These are phyloP conservation scores for Saccharomyces hybrid DNA, from an alignment of 1,139 yeast genomes.

Conservation along the genomic window DNA sequence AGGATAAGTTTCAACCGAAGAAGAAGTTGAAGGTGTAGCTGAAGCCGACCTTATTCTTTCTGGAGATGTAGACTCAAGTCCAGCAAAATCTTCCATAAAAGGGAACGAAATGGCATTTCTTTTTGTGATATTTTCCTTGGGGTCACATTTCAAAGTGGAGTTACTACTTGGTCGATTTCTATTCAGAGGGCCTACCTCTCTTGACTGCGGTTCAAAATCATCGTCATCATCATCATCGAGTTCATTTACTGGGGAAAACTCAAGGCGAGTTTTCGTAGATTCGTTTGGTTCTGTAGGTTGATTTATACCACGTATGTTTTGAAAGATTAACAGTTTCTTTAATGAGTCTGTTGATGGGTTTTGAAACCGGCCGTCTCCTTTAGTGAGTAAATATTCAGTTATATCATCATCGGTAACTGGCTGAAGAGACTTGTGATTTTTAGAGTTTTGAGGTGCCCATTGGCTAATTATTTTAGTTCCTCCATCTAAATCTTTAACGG, in stretches of 20 bases:
- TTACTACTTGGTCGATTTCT: neutral
- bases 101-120: neutral
- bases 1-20: neutral
- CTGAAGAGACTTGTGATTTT: conserved; percentile 14
- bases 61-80: neutral
- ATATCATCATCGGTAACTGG: neutral
- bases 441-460: conserved; percentile 29
- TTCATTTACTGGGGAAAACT: neutral
- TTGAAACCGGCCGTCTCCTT: neutral
- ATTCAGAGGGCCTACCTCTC: neutral
- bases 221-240: neutral
- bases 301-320: neutral
- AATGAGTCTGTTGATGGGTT: neutral
- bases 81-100: neutral
- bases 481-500: conserved; percentile 23
- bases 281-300: neutral
- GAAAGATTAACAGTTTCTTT: neutral
- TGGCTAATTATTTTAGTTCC: conserved; percentile 14
- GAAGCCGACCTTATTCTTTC: neutral
- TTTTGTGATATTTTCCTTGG: neutral
- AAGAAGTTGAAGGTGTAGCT: neutral
- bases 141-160: neutral
- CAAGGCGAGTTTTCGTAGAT: neutral
- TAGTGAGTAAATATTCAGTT: neutral
- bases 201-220: neutral